These are phyloP conservation scores for Cyclocybe aegerita DNA, from an alignment of 768 basidiomycete species.

Conservation along the genomic window DNA sequence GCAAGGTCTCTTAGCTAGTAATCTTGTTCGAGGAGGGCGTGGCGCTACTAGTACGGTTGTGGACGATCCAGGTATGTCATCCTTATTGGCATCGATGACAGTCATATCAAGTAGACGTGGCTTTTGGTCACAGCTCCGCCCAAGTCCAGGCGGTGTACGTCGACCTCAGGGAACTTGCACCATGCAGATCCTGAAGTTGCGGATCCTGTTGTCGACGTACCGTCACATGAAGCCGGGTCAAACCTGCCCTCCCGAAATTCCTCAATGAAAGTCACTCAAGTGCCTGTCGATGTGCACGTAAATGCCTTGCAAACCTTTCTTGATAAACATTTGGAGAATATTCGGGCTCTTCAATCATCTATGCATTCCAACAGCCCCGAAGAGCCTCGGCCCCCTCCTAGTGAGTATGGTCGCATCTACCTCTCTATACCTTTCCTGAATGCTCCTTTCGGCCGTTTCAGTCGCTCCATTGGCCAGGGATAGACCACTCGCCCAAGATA, in stretches of 20 bases:
- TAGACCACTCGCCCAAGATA: background rate
- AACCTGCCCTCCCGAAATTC: background rate
- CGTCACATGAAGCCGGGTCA: background rate
- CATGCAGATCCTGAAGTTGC: too few species aligned
- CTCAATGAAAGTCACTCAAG: background rate
- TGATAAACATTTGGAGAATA: conserved; percentile 22
- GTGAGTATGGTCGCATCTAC: too few species aligned
- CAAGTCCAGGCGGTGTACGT: background rate
- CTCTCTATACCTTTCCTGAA: too few species aligned
- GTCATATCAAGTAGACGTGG: background rate
- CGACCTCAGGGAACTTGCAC: too few species aligned
- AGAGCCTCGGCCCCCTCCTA: too few species aligned
- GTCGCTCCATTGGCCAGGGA: too few species aligned
- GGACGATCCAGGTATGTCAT: too few species aligned
- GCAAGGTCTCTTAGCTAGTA: conserved; percentile 10
- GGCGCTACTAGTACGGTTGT: background rate
- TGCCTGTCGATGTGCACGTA: conserved; percentile 18
- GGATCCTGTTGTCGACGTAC: background rate
- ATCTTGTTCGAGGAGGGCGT: conserved; percentile 3
- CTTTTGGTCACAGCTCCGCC: background rate
- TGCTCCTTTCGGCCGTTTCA: too few species aligned
- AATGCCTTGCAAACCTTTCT: conserved; percentile 26
- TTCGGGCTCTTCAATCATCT: conserved; percentile 22
- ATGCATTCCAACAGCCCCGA: conserved; percentile 2
- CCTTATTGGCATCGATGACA: too few species aligned